These are phyloP conservation scores for Fusarium torreyae DNA, from an alignment of 2,329 filamentous ascomycete species.

Conservation along the genomic window DNA sequence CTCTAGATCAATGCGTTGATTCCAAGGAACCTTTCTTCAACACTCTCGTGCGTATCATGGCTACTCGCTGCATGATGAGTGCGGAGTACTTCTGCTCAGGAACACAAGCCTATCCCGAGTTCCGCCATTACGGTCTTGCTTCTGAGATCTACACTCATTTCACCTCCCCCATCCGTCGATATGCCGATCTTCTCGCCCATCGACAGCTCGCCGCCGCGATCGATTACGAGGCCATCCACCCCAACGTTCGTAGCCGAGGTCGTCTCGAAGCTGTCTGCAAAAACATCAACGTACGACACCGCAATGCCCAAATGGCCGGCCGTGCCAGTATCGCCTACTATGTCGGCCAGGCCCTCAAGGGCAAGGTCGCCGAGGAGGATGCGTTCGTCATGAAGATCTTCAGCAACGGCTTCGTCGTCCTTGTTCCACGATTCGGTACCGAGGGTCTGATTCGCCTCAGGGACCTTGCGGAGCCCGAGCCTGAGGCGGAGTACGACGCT, in stretches of 20 bases:
- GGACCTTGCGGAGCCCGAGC: conserved; percentile 84
- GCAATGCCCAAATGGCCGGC: conserved; percentile 96
- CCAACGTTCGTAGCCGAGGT: conserved; percentile 83
- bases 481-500: conserved; percentile 85
- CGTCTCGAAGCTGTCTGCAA: conserved; percentile 95
- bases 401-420: conserved; percentile 96
- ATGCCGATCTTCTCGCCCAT: conserved; percentile 96
- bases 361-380: conserved; percentile 81
- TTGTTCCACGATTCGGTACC: conserved; percentile 95
- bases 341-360: conserved; percentile 95
- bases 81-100: conserved; percentile 98
- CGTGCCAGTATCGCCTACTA: conserved; percentile 97
- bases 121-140: conserved; percentile 96
- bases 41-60: conserved; percentile 96
- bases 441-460: conserved; percentile 90
- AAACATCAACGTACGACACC: conserved; percentile 98
- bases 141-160: conserved; percentile 99
- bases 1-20: conserved; percentile 88
- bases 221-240: conserved; percentile 88
- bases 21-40: conserved; percentile 94
- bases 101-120: conserved; percentile 92
- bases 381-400: conserved; percentile 98
- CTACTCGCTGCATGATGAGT: conserved; percentile 98
- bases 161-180: conserved; percentile 95
- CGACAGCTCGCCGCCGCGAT: conserved; percentile 96